phyloP scores from a whole-genome alignment of 768 basidiomycete genomes.

The Phanerochaete sordida region DNA sequence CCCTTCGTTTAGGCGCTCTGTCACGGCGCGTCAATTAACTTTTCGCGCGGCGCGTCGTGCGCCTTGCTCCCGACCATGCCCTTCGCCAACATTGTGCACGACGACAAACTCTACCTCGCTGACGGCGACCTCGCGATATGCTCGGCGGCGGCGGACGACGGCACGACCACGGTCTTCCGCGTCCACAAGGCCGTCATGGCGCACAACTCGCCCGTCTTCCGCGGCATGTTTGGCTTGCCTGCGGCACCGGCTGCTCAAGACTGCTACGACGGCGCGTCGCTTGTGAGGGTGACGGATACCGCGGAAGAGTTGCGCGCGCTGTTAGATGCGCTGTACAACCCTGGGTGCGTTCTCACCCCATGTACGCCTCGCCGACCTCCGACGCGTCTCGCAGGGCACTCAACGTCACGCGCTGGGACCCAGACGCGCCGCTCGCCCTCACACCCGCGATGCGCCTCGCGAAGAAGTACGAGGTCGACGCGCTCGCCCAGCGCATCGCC shows the following conservation, averaged over 20 bases:
- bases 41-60: too few species aligned
- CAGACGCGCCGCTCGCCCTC: conserved; percentile 16
- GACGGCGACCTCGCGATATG: conserved; percentile 10
- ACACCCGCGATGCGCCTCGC: conserved; percentile 20
- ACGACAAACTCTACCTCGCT: conserved; percentile 7
- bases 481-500: conserved; percentile 20
- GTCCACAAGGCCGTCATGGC: conserved; percentile 7
- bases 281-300: conserved; percentile 26
- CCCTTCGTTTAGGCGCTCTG: too few species aligned
- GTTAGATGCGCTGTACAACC: conserved; percentile 20
- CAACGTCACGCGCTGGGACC: conserved; percentile 16
- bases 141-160: neutral
- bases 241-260: conserved; percentile 9
- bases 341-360: too few species aligned
- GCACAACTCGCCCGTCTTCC: conserved; percentile 10
- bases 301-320: conserved; percentile 24
- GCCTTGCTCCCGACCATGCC: too few species aligned
- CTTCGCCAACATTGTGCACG: too few species aligned
- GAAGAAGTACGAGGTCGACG: conserved; percentile 25
- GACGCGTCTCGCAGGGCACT: too few species aligned
- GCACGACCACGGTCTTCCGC: neutral
- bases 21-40: too few species aligned
- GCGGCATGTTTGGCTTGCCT: conserved; percentile 6
- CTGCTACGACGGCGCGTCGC: conserved; percentile 24
- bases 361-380: too few species aligned